These are phyloP conservation scores for Aphanomyces euteiches DNA, from an alignment of 352 stramenopile species.

Conservation along the genomic window DNA sequence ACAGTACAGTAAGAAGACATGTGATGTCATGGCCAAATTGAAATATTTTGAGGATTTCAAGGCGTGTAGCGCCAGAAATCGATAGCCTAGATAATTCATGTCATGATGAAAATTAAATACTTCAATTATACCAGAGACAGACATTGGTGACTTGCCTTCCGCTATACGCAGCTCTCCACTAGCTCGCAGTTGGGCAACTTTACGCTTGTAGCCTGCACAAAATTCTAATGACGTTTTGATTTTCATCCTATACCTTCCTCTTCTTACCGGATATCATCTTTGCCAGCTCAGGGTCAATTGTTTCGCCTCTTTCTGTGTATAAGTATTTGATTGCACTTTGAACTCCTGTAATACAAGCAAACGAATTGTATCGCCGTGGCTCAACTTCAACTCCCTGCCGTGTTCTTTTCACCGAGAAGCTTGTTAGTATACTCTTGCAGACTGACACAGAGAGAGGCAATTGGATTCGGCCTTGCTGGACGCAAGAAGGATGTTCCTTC, in stretches of 20 bases:
- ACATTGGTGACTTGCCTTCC: conserved; percentile 12
- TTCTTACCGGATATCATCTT: not conserved
- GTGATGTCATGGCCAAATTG: not conserved
- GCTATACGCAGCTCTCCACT: not conserved
- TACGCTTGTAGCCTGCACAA: conserved; percentile 16
- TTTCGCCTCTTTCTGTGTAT: not conserved
- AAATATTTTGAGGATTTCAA: not conserved
- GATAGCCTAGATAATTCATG: not conserved
- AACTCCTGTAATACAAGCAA: conserved; percentile 7
- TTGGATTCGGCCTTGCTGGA: not conserved
- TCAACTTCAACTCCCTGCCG: not conserved
- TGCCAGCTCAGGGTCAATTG: not conserved
- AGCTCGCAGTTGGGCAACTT: conserved; percentile 2
- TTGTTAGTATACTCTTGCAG: not conserved
- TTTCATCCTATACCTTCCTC: not conserved
- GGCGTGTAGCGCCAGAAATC: not conserved
- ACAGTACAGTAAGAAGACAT: not conserved
- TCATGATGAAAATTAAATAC: not conserved
- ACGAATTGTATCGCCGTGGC: conserved; percentile 1
- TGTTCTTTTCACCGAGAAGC: not conserved
- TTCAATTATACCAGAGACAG: not conserved
- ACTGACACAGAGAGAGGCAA: conserved; percentile 1
- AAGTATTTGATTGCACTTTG: conserved; percentile 14
- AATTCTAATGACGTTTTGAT: conserved; percentile 12
- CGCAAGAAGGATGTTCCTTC: not conserved